Conservation (phyloP, 1,284 basidiomycete species). For the Ceratobasidium sp. region DNA sequence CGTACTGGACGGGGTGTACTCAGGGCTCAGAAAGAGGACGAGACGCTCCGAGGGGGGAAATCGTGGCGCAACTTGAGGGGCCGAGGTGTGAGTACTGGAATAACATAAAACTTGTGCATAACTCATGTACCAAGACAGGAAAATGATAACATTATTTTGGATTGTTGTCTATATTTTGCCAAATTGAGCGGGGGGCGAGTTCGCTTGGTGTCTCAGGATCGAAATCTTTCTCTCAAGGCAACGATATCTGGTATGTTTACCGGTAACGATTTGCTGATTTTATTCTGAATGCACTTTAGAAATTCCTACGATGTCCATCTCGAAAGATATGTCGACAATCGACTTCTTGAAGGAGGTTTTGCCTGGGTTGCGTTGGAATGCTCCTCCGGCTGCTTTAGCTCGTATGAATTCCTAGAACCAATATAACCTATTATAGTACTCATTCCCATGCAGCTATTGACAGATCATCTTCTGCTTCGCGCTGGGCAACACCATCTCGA, state of each 20-base stretch:
- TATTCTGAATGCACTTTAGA: too few species aligned
- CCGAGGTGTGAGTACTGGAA: conserved; percentile 13
- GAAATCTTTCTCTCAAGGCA: conserved; percentile 28
- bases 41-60: conserved; percentile 22
- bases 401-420: not conserved
- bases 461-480: conserved; percentile 16
- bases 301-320: conserved; percentile 6
- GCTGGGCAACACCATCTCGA: conserved; percentile 16
- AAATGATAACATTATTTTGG: conserved; percentile 37
- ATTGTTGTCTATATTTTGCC: conserved; percentile 33
- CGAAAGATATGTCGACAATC: not conserved
- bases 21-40: conserved; percentile 35
- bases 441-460: not conserved
- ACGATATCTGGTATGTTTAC: conserved; percentile 17
- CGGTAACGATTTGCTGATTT: too few species aligned
- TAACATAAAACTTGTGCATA: not conserved
- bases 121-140: conserved; percentile 8
- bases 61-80: conserved; percentile 39
- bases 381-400: not conserved
- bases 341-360: conserved; percentile 20
- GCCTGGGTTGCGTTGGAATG: conserved; percentile 4
- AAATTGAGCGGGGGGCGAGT: conserved; percentile 16
- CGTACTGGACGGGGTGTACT: conserved; percentile 20
- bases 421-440: not conserved
- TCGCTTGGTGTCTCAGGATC: conserved; percentile 34